Base-by-base conservation (phyloP, 176 grass and related monocot genomes). In the Tillandsia leiboldiana region DNA sequence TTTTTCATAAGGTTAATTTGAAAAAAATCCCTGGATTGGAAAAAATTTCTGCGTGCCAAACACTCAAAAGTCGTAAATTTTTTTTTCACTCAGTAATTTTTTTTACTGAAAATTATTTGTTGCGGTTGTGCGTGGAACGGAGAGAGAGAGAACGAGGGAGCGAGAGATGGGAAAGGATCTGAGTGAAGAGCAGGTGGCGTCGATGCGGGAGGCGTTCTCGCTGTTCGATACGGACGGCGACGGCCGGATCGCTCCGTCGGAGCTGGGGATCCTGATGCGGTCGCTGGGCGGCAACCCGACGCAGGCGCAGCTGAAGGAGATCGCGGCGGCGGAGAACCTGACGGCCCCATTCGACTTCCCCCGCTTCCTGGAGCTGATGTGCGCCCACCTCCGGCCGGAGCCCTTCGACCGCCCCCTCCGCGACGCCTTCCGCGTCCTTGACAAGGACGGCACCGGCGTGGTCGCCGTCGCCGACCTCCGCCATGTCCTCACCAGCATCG, bases 171-270 rank as follows among this genome's bases (percentile, higher is more conserved):
- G 74, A 58, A 99, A 90, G 73, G 89, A 87, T 33, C 84, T 90
- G 49, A 92, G 79, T 14, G 87, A 87, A 0, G 89, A 92, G 75
- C 94, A 99, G 94, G 86, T 99, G 63, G 82, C 89, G 1, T 89
- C 84, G 28, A 99, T 99, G 89, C 87, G 87, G 48, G 87, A 99
- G 79, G 94, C 94, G 8, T 99, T 99, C 80, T 87, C 83, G 18
- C 89, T 99, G 9, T 99, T 99, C 77, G 94, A 99, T 70, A 90
- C 89, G 1, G 94, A 99, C 84, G 90, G 81, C 48, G 89, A 99
- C 72, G 94, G 94, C 68, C 73, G 66, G 3, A 99, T 99, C 84
- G 89, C 94, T 2, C 82, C 94, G 0, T 80, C 94, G 3, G 94
- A 99, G 67, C 90, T 99, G 8, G 94, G 94, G 49, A 87, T 99